phyloP scores from a whole-genome alignment of 805 yeast species.

The Hermanozyma aechmeae region DNA sequence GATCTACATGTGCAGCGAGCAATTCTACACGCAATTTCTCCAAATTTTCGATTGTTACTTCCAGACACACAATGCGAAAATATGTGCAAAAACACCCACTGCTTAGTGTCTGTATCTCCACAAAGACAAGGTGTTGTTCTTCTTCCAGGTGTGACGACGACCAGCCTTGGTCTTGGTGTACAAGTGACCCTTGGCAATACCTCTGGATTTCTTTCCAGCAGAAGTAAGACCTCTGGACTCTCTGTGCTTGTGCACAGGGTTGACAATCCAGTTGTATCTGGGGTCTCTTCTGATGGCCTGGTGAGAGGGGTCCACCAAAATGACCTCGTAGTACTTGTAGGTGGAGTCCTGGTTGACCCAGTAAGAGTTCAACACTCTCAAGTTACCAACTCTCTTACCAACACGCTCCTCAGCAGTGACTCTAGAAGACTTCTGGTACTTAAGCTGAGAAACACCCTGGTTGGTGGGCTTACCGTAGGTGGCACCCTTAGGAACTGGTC shows the following conservation, averaged over 20 bases:
- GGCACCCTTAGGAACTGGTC: constrained; percentile 99
- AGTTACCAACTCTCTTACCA: constrained; percentile 97
- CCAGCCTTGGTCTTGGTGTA: constrained; percentile 98
- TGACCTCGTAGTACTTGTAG: constrained; percentile 98
- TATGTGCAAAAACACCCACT: too few species aligned
- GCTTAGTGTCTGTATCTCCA: constrained; percentile 97
- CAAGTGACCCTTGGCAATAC: constrained; percentile 99
- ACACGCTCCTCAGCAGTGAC: constrained; percentile 99
- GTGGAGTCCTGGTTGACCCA: constrained; percentile 99
- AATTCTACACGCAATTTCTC: too few species aligned
- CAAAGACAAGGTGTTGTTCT: constrained; percentile 94
- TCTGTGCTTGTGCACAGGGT: constrained; percentile 99
- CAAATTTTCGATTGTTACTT: too few species aligned
- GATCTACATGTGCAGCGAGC: too few species aligned
- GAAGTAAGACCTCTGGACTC: constrained; percentile 98
- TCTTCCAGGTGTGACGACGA: constrained; percentile 99
- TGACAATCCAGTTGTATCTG: constrained; percentile 98
- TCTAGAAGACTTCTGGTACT: constrained; percentile 97
- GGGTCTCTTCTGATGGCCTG: constrained; percentile 98
- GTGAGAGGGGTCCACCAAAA: constrained; percentile 95
- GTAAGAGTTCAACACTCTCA: constrained; percentile 99
- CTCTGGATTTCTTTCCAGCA: constrained; percentile 98
- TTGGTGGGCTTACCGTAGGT: constrained; percentile 99
- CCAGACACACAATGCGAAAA: too few species aligned
- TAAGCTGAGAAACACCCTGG: constrained; percentile 99